Conservation (phyloP, 2,329 filamentous ascomycete genomes). For the Penicillium sp. region DNA sequence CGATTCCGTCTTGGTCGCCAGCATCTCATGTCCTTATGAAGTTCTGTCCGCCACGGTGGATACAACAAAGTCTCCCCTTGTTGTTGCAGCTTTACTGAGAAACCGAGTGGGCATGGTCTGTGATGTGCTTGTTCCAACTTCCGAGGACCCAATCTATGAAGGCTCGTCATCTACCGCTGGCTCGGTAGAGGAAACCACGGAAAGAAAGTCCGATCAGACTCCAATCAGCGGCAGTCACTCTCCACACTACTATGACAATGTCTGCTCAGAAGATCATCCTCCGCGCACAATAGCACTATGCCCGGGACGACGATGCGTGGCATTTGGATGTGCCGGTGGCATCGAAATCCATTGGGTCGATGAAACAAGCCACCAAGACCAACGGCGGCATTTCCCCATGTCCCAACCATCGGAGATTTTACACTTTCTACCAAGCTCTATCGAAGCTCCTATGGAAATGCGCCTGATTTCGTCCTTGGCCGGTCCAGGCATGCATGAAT, state of each 20-base stretch:
- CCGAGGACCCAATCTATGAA: no score
- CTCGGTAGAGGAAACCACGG: slow-evolving; percentile 17
- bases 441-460: slow-evolving; percentile 51
- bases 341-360: slow-evolving; percentile 60
- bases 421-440: slow-evolving; percentile 55
- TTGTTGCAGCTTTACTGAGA: slow-evolving; percentile 55
- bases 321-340: slow-evolving; percentile 58
- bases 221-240: slow-evolving; percentile 19
- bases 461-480: slow-evolving; percentile 58
- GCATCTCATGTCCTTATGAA: slow-evolving; percentile 51
- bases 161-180: slow-evolving; percentile 8
- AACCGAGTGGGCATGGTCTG: slow-evolving; percentile 58
- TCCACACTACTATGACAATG: slow-evolving; percentile 44
- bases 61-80: slow-evolving; percentile 50
- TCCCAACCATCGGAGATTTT: slow-evolving; percentile 40
- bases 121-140: slow-evolving; percentile 42
- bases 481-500: slow-evolving; percentile 33
- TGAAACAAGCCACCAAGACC: slow-evolving; percentile 38
- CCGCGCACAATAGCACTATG: slow-evolving; percentile 61
- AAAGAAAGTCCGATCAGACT: background rate
- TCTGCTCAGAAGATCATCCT: slow-evolving; percentile 57
- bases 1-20: slow-evolving; percentile 45
- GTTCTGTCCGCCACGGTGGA: slow-evolving; percentile 60
- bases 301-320: slow-evolving; percentile 58
- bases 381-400: slow-evolving; percentile 38